These are phyloP conservation scores for Collybia sp. DNA, from an alignment of 768 basidiomycete genomes.

Conservation along the genomic window DNA sequence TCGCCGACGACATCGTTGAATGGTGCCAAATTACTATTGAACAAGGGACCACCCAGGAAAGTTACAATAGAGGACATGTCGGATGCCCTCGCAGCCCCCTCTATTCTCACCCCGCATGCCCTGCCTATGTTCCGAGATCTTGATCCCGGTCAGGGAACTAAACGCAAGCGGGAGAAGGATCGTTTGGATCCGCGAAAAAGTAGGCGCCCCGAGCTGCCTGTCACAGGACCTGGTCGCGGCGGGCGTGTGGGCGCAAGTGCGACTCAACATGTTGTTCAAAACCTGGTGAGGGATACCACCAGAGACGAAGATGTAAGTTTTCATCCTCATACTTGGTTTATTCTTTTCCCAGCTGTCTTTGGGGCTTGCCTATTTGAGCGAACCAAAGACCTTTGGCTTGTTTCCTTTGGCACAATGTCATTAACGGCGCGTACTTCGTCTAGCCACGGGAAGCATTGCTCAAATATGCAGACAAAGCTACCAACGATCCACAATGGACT, in stretches of 20 bases:
- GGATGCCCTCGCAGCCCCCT: constrained; percentile 76
- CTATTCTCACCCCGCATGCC: constrained; percentile 90
- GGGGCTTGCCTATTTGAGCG: neutral
- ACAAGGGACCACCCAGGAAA: constrained; percentile 81
- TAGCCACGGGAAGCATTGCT: constrained; percentile 96
- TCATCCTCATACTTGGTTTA: constrained; percentile 16
- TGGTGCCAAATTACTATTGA: constrained; percentile 85
- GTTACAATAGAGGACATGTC: constrained; percentile 87
- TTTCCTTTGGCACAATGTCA: no score
- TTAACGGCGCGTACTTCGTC: constrained; percentile 15
- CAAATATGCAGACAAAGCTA: constrained; percentile 79
- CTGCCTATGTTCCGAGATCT: constrained; percentile 91
- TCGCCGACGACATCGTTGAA: constrained; percentile 87
- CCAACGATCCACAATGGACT: constrained; percentile 81
- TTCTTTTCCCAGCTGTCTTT: neutral
- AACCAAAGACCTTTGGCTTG: no score
- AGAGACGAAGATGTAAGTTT: constrained; percentile 91
- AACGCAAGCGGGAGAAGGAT: constrained; percentile 89
- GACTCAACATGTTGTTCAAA: constrained; percentile 95
- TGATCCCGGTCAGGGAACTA: constrained; percentile 65
- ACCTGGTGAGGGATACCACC: constrained; percentile 86
- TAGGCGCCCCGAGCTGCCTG: constrained; percentile 86
- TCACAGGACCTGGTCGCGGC: constrained; percentile 89
- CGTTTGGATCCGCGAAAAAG: constrained; percentile 88
- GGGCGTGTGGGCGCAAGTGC: constrained; percentile 96